These are phyloP conservation scores for Pezicula radicicola DNA, from an alignment of 2,329 filamentous ascomycete species.

Conservation along the genomic window DNA sequence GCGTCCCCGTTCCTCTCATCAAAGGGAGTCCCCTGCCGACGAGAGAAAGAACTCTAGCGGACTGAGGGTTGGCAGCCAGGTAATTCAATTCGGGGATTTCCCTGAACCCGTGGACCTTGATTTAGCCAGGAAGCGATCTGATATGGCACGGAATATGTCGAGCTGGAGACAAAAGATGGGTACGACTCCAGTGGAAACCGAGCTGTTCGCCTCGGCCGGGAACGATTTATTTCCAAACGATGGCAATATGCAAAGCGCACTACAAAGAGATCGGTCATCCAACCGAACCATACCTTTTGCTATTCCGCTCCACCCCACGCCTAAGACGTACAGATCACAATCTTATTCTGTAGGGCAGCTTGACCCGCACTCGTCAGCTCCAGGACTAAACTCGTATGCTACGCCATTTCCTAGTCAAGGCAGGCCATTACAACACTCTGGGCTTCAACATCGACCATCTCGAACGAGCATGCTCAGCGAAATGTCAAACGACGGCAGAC, in stretches of 20 bases:
- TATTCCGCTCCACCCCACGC: constrained; percentile 84
- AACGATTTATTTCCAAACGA: constrained; percentile 43
- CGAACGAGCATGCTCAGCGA: constrained; percentile 74
- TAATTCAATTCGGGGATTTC: too few relatives aligned
- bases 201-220: constrained; percentile 23
- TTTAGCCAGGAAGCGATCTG: too few relatives aligned
- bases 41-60: too few relatives aligned
- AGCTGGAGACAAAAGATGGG: too few relatives aligned
- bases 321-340: constrained; percentile 91
- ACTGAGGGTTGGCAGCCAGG: too few relatives aligned
- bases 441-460: constrained; percentile 77
- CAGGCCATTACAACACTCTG: constrained; percentile 54
- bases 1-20: too few relatives aligned
- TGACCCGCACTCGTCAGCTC: constrained; percentile 57
- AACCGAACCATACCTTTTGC: constrained; percentile 76
- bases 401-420: constrained; percentile 22
- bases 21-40: too few relatives aligned
- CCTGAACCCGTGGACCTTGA: too few relatives aligned
- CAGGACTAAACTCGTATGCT: constrained; percentile 16
- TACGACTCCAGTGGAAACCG: too few relatives aligned
- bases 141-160: too few relatives aligned
- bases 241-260: constrained; percentile 33
- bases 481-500: constrained; percentile 61
- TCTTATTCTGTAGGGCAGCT: constrained; percentile 94
- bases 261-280: constrained; percentile 44